A percentile compares a stretch with the other conserved stretches of the same genome.
Conservation (phyloP, 495 filamentous ascomycete species). For the Cercophora sp. region DNA sequence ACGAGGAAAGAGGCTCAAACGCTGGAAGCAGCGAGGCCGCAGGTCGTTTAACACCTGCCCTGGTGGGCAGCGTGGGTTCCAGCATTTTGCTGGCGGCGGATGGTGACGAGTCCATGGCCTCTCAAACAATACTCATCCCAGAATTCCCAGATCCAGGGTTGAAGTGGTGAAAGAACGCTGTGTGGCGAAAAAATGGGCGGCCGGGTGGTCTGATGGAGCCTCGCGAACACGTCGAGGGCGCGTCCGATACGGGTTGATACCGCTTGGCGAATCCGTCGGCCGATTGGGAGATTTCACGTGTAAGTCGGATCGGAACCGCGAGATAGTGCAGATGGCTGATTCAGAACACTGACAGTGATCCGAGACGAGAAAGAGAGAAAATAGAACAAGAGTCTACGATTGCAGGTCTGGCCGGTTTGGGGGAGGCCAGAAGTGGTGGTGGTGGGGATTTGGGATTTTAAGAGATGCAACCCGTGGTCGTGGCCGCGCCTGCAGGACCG, state of each 20-base stretch:
- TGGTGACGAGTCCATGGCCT: conserved; percentile 32
- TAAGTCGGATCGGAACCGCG: conserved; percentile 10
- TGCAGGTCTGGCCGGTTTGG: conserved; percentile 23
- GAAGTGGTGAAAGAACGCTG: not conserved
- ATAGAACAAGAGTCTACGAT: conserved; percentile 7
- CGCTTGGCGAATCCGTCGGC: conserved; percentile 1
- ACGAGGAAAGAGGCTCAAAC: conserved; percentile 89
- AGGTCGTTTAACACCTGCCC: conserved; percentile 69
- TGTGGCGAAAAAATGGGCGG: not conserved
- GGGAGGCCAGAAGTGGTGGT: conserved; percentile 21
- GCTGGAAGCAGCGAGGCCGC: conserved; percentile 80
- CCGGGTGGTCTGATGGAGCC: not conserved
- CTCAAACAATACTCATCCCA: conserved; percentile 27
- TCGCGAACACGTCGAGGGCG: conserved; percentile 21
- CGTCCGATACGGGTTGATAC: conserved; percentile 23
- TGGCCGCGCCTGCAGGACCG: conserved; percentile 30
- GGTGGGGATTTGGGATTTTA: conserved; percentile 34
- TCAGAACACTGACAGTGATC: not conserved
- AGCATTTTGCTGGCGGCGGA: conserved; percentile 10
- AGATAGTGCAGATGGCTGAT: not conserved
- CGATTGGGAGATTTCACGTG: conserved; percentile 8
- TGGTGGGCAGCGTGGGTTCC: conserved; percentile 42
- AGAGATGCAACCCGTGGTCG: conserved; percentile 23
- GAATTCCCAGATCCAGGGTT: not conserved
- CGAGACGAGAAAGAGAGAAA: not conserved